phyloP scores from a whole-genome alignment of 805 yeast species.

The Ogataea naganishii region DNA sequence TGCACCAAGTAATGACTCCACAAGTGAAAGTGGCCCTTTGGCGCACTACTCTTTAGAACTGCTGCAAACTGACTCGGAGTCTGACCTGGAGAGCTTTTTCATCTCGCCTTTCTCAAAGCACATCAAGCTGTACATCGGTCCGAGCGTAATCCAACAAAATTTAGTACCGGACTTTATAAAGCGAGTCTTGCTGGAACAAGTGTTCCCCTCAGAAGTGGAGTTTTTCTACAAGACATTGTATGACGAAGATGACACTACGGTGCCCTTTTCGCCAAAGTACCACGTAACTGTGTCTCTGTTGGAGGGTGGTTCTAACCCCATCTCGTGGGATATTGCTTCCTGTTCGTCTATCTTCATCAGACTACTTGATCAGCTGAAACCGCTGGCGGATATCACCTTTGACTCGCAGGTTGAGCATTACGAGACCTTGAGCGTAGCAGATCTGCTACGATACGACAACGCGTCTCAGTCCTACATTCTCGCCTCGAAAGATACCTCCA shows the following conservation, averaged over 20 bases:
- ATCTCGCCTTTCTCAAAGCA: slow-evolving; percentile 30
- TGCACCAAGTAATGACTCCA: too few species aligned
- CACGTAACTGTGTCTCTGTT: slow-evolving; percentile 73
- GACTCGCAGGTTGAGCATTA: slow-evolving; percentile 75
- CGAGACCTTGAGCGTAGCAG: slow-evolving; percentile 29
- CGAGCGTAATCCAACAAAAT: slow-evolving; percentile 15
- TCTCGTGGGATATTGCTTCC: slow-evolving; percentile 65
- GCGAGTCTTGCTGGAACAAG: slow-evolving; percentile 26
- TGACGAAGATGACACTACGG: slow-evolving; percentile 26
- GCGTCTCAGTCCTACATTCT: slow-evolving; percentile 25
- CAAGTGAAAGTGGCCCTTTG: too few species aligned
- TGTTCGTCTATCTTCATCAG: slow-evolving; percentile 48
- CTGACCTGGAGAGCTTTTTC: too few species aligned
- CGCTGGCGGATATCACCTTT: slow-evolving; percentile 61
- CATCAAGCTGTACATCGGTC: slow-evolving; percentile 23
- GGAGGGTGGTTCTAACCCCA: slow-evolving; percentile 57
- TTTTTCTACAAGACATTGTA: slow-evolving; percentile 17
- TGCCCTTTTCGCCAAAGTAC: slow-evolving; percentile 54
- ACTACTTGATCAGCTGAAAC: slow-evolving; percentile 40
- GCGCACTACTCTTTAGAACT: slow-evolving; percentile 31
- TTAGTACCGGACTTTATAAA: slow-evolving; percentile 28
- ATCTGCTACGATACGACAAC: slow-evolving; percentile 16
- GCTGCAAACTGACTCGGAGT: slow-evolving; percentile 18
- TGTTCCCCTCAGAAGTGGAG: slow-evolving; percentile 31
- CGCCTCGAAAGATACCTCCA: slow-evolving; percentile 49